phyloP scores from a whole-genome alignment of 768 basidiomycete genomes.

The Exsudoporus frostii region DNA sequence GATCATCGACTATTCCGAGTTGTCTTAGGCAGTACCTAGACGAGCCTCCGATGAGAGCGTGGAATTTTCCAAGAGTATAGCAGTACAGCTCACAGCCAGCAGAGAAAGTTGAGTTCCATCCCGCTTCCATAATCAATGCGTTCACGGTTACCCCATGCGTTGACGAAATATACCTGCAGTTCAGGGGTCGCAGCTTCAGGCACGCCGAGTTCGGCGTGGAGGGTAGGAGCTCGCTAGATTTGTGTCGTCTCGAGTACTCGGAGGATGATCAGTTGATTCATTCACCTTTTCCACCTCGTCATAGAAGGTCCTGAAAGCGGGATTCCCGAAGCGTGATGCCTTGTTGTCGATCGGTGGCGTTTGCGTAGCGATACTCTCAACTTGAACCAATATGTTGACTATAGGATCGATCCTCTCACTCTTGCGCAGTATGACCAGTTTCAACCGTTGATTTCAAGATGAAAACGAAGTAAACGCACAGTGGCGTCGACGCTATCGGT shows the following conservation, averaged over 20 bases:
- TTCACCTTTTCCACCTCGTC: constrained; percentile 72
- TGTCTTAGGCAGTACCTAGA: constrained; percentile 76
- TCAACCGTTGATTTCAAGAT: not conserved
- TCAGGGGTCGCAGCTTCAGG: constrained; percentile 61
- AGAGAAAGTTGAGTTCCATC: constrained; percentile 97
- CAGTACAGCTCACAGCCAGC: constrained; percentile 75
- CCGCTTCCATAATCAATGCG: constrained; percentile 99
- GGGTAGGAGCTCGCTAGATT: constrained; percentile 44
- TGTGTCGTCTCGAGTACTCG: not conserved
- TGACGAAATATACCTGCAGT: constrained; percentile 75
- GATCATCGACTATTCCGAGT: constrained; percentile 57
- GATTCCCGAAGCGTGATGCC: constrained; percentile 94
- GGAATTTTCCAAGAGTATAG: not conserved
- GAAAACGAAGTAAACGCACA: constrained; percentile 42
- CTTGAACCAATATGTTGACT: constrained; percentile 57
- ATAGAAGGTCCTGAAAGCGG: constrained; percentile 90
- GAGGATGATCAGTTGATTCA: not conserved
- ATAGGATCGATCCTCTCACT: constrained; percentile 63
- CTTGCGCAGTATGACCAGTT: constrained; percentile 9
- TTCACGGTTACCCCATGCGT: constrained; percentile 88
- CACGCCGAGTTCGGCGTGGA: constrained; percentile 64
- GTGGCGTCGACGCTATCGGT: constrained; percentile 58
- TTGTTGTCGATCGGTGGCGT: constrained; percentile 89
- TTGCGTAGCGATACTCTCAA: constrained; percentile 61
- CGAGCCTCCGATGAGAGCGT: not conserved